Evolutionary conservation across 2,329 filamentous ascomycete species (phyloP).

Genomic region (Microcyclospora tardicrescens): DNA sequence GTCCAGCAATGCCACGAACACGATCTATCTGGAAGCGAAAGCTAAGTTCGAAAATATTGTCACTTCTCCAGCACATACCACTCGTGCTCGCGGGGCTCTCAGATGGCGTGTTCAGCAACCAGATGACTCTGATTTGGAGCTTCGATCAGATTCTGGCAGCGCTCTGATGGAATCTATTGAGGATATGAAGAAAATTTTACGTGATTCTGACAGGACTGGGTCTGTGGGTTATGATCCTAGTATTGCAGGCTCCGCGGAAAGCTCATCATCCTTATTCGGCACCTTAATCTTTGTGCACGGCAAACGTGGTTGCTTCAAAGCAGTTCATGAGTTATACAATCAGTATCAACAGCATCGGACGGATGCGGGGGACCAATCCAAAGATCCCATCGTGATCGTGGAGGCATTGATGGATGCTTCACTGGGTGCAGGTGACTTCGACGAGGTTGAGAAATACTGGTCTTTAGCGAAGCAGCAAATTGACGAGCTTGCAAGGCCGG

Average conservation of each 20-base stretch:
- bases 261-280: conserved; percentile 38
- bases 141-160: too few relatives aligned
- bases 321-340: conserved; percentile 43
- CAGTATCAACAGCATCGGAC: conserved; percentile 29
- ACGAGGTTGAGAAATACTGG: conserved; percentile 56
- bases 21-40: conserved; percentile 27
- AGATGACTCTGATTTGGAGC: not conserved
- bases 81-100: too few relatives aligned
- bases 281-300: conserved; percentile 45
- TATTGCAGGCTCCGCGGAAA: conserved; percentile 7
- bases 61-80: not conserved
- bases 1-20: conserved; percentile 31
- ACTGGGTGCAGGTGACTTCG: conserved; percentile 43
- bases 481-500: conserved; percentile 19
- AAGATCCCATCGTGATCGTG: conserved; percentile 43
- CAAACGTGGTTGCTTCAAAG: conserved; percentile 30
- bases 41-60: conserved; percentile 2
- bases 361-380: not conserved
- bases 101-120: not conserved
- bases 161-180: not conserved
- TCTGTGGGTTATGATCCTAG: not conserved
- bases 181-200: not conserved
- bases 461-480: conserved; percentile 43
- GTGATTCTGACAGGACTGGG: not conserved
- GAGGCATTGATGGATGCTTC: conserved; percentile 56